Conservation (phyloP, 345 rosid species). For the Rhizophora mangle region DNA sequence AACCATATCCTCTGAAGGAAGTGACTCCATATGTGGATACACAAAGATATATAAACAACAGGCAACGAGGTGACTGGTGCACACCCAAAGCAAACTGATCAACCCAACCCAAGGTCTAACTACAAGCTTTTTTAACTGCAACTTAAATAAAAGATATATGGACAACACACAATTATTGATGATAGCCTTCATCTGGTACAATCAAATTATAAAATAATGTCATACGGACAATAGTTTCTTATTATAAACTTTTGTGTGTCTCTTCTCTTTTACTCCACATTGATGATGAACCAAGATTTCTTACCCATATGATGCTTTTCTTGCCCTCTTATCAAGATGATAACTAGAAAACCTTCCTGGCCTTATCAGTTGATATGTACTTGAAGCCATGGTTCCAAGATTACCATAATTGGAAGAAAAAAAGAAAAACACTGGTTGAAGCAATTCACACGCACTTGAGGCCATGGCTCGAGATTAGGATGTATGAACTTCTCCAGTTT, state of each 20-base stretch:
- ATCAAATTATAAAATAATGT: not conserved
- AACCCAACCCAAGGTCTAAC: too few relatives aligned
- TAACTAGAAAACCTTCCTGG: not conserved
- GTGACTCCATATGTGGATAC: not conserved
- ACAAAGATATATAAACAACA: too few relatives aligned
- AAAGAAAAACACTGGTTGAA: not conserved
- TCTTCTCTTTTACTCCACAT: not conserved
- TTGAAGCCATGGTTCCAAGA: too few relatives aligned
- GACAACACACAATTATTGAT: not conserved
- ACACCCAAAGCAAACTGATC: too few relatives aligned
- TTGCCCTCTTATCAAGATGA: not conserved
- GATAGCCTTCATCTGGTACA: not conserved
- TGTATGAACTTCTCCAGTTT: conserved; percentile 45
- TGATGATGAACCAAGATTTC: not conserved
- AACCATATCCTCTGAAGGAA: not conserved
- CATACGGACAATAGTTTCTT: not conserved
- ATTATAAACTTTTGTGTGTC: not conserved
- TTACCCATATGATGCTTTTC: not conserved
- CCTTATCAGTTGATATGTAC: too few relatives aligned
- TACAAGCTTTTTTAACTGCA: too few relatives aligned
- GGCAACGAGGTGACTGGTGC: too few relatives aligned
- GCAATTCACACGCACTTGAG: conserved; percentile 49
- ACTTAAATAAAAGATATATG: too few relatives aligned
- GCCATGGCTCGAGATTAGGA: conserved; percentile 55
- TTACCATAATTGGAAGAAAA: not conserved